Percentiles rank a stretch among this genome's conserved stretches.
Evolutionary conservation across 768 basidiomycete genomes (phyloP).

Genomic region (Pluteus cervinus): DNA sequence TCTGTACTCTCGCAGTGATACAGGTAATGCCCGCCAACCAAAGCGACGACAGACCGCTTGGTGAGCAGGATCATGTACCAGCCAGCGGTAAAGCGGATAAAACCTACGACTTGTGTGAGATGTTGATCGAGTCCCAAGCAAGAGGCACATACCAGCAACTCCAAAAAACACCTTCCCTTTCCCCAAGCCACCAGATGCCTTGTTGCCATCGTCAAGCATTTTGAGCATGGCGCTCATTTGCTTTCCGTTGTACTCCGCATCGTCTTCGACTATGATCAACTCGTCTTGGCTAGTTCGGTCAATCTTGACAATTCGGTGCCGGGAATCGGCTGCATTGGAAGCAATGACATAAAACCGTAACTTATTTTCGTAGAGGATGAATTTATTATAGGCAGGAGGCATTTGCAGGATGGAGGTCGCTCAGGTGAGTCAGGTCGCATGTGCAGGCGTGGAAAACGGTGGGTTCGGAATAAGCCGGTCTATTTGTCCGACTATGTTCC

Average conservation of each 20-base stretch:
- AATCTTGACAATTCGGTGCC: conserved; percentile 90
- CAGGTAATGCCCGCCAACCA: conserved; percentile 92
- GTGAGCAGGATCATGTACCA: conserved; percentile 94
- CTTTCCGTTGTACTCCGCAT: conserved; percentile 79
- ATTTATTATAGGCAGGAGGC: conserved; percentile 62
- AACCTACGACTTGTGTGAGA: conserved; percentile 47
- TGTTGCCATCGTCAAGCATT: conserved; percentile 96
- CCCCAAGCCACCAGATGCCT: conserved; percentile 78
- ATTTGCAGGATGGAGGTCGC: no score
- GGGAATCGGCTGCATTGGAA: conserved; percentile 81
- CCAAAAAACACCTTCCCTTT: conserved; percentile 78
- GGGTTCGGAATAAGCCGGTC: no score
- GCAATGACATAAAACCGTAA: conserved; percentile 89
- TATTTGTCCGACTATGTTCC: no score
- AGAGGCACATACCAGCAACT: conserved; percentile 55
- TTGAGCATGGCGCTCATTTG: conserved; percentile 89
- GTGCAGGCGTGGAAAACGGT: no score
- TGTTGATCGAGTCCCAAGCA: background rate
- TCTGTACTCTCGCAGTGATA: conserved; percentile 95
- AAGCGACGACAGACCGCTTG: conserved; percentile 86
- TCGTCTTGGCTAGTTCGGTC: conserved; percentile 79
- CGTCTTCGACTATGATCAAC: conserved; percentile 78
- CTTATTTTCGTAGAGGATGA: conserved; percentile 90
- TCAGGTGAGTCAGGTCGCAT: no score
- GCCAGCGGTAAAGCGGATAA: conserved; percentile 89